Percentiles rank a stretch among this genome's conserved stretches.
These are phyloP conservation scores for Metroxylon sagu DNA, from an alignment of 176 grass and related monocot species.

Conservation along the genomic window DNA sequence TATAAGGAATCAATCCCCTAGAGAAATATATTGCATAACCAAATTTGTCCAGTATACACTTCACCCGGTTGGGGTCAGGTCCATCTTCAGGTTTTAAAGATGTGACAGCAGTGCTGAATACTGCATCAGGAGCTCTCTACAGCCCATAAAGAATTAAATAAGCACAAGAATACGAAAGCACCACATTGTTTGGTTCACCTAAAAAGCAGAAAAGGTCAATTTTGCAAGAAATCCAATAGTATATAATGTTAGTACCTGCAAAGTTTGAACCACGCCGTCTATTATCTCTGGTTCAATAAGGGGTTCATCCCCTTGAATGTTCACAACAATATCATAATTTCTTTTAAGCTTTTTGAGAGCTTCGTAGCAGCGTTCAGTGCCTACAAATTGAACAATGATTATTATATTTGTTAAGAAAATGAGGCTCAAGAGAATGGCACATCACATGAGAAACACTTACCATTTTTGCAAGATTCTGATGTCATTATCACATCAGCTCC, in stretches of 20 bases:
- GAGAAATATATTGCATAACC: conserved; percentile 98
- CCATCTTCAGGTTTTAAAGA: conserved; percentile 81
- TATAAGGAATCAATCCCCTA: conserved; percentile 87
- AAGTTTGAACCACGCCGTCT: conserved; percentile 85
- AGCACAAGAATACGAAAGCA: no score
- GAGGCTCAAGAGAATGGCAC: conserved; percentile 1
- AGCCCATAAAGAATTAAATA: no score
- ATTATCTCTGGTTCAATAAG: conserved; percentile 99
- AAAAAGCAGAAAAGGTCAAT: not conserved
- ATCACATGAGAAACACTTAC: conserved; percentile 15
- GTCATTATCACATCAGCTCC: conserved; percentile 98
- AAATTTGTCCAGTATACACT: conserved; percentile 78
- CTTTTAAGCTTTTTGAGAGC: conserved; percentile 68
- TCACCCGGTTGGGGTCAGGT: conserved; percentile 79
- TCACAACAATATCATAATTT: conserved; percentile 86
- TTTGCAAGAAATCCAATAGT: not conserved
- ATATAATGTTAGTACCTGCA: conserved; percentile 52
- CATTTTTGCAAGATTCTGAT: conserved; percentile 87
- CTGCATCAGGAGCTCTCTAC: conserved; percentile 82
- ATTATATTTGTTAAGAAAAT: conserved; percentile 2
- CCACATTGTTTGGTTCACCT: no score
- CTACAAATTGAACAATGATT: conserved; percentile 24
- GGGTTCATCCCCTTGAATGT: conserved; percentile 96
- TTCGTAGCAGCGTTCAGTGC: conserved; percentile 86
- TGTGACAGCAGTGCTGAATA: conserved; percentile 89